These are phyloP conservation scores for Sarocladium kiliense DNA, from an alignment of 2,329 filamentous ascomycete species.

Conservation along the genomic window DNA sequence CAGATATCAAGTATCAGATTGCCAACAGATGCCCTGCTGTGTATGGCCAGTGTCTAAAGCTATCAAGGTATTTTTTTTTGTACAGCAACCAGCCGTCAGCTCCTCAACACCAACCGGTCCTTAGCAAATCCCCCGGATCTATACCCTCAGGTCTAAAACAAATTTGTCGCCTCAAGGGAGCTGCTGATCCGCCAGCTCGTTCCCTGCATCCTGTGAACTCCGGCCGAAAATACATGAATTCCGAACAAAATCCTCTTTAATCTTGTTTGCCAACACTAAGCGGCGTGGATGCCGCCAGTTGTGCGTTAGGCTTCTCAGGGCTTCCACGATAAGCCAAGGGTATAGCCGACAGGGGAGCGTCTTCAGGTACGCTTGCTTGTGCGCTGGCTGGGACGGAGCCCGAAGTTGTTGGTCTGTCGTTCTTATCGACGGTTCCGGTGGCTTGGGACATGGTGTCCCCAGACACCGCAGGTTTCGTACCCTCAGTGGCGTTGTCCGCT, in stretches of 20 bases:
- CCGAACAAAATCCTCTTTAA: constrained; percentile 15
- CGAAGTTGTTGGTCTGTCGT: not conserved
- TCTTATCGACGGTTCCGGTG: not conserved
- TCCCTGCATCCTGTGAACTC: constrained; percentile 18
- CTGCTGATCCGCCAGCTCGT: constrained; percentile 13
- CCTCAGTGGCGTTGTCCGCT: not conserved
- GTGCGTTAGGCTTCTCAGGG: constrained; percentile 48
- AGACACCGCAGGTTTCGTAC: not conserved
- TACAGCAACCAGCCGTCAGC: not conserved
- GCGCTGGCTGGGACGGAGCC: not conserved
- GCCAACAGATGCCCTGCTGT: not conserved
- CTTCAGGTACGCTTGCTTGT: constrained; percentile 12
- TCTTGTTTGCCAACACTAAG: constrained; percentile 26
- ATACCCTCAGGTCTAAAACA: not conserved
- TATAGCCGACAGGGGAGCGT: constrained; percentile 29
- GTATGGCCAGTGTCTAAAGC: not conserved
- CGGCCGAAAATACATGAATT: constrained; percentile 17
- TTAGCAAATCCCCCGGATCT: not conserved
- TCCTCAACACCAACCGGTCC: not conserved
- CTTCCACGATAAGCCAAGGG: constrained; percentile 56
- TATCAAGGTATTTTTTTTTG: not conserved
- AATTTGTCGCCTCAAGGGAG: not conserved
- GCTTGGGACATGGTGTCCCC: not conserved
- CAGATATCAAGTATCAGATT: not conserved
- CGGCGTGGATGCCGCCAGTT: constrained; percentile 21